Conservation (phyloP, 148 eudicot genomes). For the Rheum nobile region DNA sequence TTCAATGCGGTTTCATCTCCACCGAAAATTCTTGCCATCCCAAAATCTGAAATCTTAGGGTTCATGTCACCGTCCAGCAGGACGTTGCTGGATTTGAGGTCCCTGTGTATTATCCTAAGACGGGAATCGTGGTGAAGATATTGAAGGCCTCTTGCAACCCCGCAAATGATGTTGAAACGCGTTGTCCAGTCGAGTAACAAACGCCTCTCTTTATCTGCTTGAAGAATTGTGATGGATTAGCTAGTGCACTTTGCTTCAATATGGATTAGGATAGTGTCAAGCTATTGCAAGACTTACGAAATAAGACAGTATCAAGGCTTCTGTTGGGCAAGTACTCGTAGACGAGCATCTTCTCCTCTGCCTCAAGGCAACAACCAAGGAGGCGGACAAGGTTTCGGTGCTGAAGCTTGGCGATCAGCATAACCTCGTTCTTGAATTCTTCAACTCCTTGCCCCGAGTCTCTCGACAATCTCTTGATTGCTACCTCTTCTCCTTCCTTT, state of each 20-base stretch:
- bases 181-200: conserved; percentile 11
- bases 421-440: conserved; percentile 38
- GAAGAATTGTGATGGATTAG: not conserved
- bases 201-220: not conserved
- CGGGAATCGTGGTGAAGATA: conserved; percentile 29
- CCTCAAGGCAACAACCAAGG: conserved; percentile 30
- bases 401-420: conserved; percentile 36
- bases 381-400: conserved; percentile 38
- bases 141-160: conserved; percentile 25
- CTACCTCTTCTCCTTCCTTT: conserved; percentile 25
- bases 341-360: conserved; percentile 31
- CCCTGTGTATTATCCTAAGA: conserved; percentile 23
- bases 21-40: conserved; percentile 9
- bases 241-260: not conserved
- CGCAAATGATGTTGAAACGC: conserved; percentile 18
- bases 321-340: conserved; percentile 40
- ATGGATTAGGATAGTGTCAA: too few species aligned
- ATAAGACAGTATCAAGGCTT: conserved; percentile 22
- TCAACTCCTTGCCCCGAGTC: conserved; percentile 31
- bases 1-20: not conserved
- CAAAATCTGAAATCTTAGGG: conserved; percentile 16
- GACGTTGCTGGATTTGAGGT: conserved; percentile 20
- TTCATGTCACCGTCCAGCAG: conserved; percentile 15
- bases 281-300: not conserved
- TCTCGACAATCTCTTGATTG: conserved; percentile 34